phyloP scores from a whole-genome alignment of 148 eudicot genomes.

The Hydrangea macrophylla region DNA sequence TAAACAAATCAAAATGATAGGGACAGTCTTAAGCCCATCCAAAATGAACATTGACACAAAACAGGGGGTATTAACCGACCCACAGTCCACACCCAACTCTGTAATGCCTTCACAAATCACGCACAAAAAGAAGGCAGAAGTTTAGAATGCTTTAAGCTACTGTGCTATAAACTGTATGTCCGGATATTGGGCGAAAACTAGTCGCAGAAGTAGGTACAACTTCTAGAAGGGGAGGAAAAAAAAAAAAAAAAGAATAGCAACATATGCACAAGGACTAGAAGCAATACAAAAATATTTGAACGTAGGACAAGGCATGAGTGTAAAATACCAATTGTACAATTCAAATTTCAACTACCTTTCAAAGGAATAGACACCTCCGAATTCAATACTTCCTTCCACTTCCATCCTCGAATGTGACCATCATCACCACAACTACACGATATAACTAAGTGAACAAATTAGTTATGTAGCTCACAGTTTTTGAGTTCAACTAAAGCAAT shows the following conservation, averaged over 20 bases:
- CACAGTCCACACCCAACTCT: too few relatives aligned
- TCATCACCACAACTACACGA: conserved; percentile 92
- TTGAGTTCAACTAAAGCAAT: not conserved
- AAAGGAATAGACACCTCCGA: conserved; percentile 30
- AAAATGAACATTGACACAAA: not conserved
- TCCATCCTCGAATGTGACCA: conserved; percentile 93
- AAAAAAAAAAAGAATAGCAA: not conserved
- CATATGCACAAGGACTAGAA: not conserved
- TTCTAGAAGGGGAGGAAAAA: too few relatives aligned
- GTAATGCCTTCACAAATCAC: too few relatives aligned
- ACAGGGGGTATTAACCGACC: too few relatives aligned
- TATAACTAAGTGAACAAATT: conserved; percentile 5
- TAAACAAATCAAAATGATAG: not conserved
- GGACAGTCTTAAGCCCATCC: not conserved
- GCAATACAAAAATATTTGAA: not conserved
- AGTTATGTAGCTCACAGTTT: conserved; percentile 4
- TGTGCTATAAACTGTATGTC: too few relatives aligned
- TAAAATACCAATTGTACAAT: not conserved
- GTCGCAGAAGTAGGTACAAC: too few relatives aligned
- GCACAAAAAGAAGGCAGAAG: too few relatives aligned
- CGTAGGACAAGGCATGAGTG: not conserved
- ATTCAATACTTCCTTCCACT: conserved; percentile 64
- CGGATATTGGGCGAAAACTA: too few relatives aligned
- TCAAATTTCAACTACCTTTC: conserved; percentile 34
- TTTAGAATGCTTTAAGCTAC: too few relatives aligned